Percentiles rank a stretch among this genome's conserved stretches.
Evolutionary conservation across 768 basidiomycete species (phyloP).

Genomic region (Pseudohyphozyma bogoriensis): DNA sequence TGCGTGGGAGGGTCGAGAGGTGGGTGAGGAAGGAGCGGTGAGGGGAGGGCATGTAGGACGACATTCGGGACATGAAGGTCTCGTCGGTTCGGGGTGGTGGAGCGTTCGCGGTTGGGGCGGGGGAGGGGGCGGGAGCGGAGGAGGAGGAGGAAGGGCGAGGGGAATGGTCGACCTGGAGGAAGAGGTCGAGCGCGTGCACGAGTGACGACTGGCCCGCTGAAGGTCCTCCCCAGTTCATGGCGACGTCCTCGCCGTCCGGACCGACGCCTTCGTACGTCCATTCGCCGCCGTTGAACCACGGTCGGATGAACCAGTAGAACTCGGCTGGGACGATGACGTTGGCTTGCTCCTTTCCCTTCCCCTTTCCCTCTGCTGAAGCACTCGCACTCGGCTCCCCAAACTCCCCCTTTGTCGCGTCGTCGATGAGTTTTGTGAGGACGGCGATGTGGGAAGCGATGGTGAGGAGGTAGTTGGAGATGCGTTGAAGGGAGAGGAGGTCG

Average conservation of each 20-base stretch:
- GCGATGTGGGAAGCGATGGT: slow-evolving; percentile 57
- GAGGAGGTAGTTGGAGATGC: no score
- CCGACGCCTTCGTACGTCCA: slow-evolving; percentile 64
- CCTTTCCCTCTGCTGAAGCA: no score
- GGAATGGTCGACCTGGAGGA: slow-evolving; percentile 55
- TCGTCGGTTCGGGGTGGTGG: slow-evolving; percentile 29
- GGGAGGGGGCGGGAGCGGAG: not conserved
- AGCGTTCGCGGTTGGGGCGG: slow-evolving; percentile 4
- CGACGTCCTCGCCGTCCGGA: slow-evolving; percentile 42
- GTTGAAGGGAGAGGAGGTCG: slow-evolving; percentile 53
- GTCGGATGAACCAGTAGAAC: slow-evolving; percentile 82
- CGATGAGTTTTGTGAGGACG: slow-evolving; percentile 52
- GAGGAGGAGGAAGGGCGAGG: slow-evolving; percentile 4
- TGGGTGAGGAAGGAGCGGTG: slow-evolving; percentile 65
- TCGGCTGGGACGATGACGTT: slow-evolving; percentile 59
- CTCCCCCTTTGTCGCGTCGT: slow-evolving; percentile 57
- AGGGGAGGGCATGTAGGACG: slow-evolving; percentile 83
- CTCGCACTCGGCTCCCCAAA: no score
- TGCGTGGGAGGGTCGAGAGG: slow-evolving; percentile 48
- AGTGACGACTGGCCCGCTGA: slow-evolving; percentile 89
- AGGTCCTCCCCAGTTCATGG: slow-evolving; percentile 51
- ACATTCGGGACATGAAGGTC: slow-evolving; percentile 75
- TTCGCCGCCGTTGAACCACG: slow-evolving; percentile 85
- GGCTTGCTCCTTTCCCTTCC: not conserved
- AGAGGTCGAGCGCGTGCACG: slow-evolving; percentile 68